Percentiles rank a stretch among this genome's conserved stretches.
Conservation (phyloP, 2,329 filamentous ascomycete species). For the Pseudogymnoascus sp. region DNA sequence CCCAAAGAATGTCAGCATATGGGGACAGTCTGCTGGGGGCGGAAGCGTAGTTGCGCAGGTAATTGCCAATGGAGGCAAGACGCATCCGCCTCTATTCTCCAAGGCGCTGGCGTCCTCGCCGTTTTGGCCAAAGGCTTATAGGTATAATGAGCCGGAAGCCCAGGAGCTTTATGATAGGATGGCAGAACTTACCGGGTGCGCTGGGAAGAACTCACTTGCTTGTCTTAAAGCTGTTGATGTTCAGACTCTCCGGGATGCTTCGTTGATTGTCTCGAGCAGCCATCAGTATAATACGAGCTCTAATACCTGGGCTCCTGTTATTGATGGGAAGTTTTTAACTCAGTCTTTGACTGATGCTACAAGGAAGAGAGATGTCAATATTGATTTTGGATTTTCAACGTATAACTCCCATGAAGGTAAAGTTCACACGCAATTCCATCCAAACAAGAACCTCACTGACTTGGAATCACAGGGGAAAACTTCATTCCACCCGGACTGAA, state of each 20-base stretch:
- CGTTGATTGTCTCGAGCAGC: slow-evolving; percentile 39
- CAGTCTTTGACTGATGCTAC: slow-evolving; percentile 39
- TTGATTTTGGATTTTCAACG: slow-evolving; percentile 42
- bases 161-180: slow-evolving; percentile 40
- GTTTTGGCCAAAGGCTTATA: slow-evolving; percentile 48
- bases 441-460: neutral
- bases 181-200: slow-evolving; percentile 35
- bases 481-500: slow-evolving; percentile 47
- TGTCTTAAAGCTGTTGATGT: slow-evolving; percentile 49
- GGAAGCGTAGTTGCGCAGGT: slow-evolving; percentile 46
- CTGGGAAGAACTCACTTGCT: slow-evolving; percentile 36
- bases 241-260: slow-evolving; percentile 46
- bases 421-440: neutral
- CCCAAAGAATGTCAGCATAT: slow-evolving; percentile 47
- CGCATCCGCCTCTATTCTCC: slow-evolving; percentile 38
- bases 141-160: slow-evolving; percentile 39
- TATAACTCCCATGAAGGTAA: slow-evolving; percentile 51
- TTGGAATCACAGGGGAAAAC: slow-evolving; percentile 40
- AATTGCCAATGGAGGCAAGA: slow-evolving; percentile 39
- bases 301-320: slow-evolving; percentile 54
- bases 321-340: slow-evolving; percentile 47
- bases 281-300: slow-evolving; percentile 48
- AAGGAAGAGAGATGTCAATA: slow-evolving; percentile 33
- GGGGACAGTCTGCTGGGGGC: slow-evolving; percentile 52
- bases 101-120: slow-evolving; percentile 45